Evolutionary conservation across 2,329 filamentous ascomycete genomes (phyloP).

Genomic region (Akanthomyces lecanii): DNA sequence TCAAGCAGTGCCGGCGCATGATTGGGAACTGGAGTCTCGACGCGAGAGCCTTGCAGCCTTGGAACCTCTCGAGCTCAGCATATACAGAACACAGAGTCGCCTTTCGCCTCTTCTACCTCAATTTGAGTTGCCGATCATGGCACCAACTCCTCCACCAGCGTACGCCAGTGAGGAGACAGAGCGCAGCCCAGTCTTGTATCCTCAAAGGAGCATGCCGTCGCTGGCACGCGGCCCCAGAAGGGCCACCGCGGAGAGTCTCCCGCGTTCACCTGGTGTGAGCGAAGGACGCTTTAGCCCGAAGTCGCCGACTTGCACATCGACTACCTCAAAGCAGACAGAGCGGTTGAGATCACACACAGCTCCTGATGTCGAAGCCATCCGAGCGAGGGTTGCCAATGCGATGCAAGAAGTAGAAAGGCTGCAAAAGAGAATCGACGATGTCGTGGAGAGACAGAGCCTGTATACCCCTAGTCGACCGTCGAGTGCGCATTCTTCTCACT

Average conservation of each 20-base stretch:
- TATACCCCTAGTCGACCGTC: conserved; percentile 51
- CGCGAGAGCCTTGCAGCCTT: neutral
- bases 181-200: conserved; percentile 25
- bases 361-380: conserved; percentile 47
- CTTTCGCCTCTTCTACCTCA: conserved; percentile 55
- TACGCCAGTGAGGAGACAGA: conserved; percentile 30
- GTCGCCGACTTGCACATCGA: neutral
- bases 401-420: conserved; percentile 56
- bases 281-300: neutral
- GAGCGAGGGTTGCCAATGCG: conserved; percentile 52
- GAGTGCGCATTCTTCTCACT: conserved; percentile 46
- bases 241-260: conserved; percentile 24
- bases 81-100: conserved; percentile 38
- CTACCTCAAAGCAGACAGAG: conserved; percentile 35
- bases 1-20: neutral
- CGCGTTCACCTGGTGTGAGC: neutral
- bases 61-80: conserved; percentile 51
- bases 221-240: conserved; percentile 51
- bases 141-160: conserved; percentile 37
- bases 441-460: conserved; percentile 57
- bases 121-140: conserved; percentile 39
- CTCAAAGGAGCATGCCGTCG: conserved; percentile 17
- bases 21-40: conserved; percentile 19
- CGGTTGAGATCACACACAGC: conserved; percentile 42
- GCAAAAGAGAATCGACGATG: conserved; percentile 56